Evolutionary conservation across 352 stramenopile genomes (phyloP).

Genomic region (Globisporangium uncinulatum): DNA sequence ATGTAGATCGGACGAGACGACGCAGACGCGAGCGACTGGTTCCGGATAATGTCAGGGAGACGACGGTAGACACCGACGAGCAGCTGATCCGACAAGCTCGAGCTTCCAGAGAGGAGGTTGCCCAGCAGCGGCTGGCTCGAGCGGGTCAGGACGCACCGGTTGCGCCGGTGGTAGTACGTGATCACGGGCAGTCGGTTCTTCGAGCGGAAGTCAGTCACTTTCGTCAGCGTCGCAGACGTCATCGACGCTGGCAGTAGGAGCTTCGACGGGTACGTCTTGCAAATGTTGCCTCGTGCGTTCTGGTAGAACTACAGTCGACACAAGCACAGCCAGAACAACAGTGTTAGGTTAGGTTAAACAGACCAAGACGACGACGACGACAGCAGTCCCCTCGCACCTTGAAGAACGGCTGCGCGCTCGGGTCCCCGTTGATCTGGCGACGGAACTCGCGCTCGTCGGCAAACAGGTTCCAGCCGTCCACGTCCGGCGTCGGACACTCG

Average conservation of each 20-base stretch:
- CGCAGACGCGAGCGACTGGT: slow-evolving; percentile 50
- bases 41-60: slow-evolving; percentile 78
- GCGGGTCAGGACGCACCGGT: slow-evolving; percentile 74
- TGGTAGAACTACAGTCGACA: slow-evolving; percentile 52
- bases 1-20: slow-evolving; percentile 84
- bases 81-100: slow-evolving; percentile 71
- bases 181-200: slow-evolving; percentile 85
- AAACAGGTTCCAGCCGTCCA: slow-evolving; percentile 76
- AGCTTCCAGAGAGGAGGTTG: slow-evolving; percentile 61
- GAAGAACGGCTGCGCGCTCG: slow-evolving; percentile 55
- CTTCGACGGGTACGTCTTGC: slow-evolving; percentile 77
- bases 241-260: slow-evolving; percentile 70
- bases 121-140: slow-evolving; percentile 80
- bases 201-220: slow-evolving; percentile 76
- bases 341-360: background rate
- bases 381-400: slow-evolving; percentile 29
- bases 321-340: background rate
- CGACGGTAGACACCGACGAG: slow-evolving; percentile 67
- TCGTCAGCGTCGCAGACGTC: slow-evolving; percentile 54
- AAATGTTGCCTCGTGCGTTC: slow-evolving; percentile 75
- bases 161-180: slow-evolving; percentile 77
- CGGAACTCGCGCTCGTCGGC: slow-evolving; percentile 73
- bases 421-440: slow-evolving; percentile 62
- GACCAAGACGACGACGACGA: background rate
- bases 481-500: slow-evolving; percentile 26